Percentiles rank a stretch among this genome's conserved stretches.
Conservation (phyloP, 1,284 basidiomycete genomes). For the Tremellales sp. region DNA sequence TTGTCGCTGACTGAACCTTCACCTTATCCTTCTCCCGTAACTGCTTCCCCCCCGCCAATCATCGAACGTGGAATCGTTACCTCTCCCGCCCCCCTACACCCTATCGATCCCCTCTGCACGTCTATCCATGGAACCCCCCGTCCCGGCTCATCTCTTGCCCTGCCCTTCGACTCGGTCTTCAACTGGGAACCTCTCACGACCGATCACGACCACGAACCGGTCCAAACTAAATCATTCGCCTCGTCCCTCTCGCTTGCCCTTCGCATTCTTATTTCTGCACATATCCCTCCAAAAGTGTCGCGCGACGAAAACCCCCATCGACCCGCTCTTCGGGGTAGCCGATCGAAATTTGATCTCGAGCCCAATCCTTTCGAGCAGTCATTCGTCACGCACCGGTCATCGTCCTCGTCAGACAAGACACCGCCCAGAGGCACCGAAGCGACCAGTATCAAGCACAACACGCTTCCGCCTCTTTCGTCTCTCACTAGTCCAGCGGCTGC, state of each 20-base stretch:
- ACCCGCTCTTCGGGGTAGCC: background rate
- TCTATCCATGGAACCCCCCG: background rate
- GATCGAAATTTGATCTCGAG: conserved; percentile 59
- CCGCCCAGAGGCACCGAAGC: conserved; percentile 50
- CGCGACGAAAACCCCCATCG: conserved; percentile 7
- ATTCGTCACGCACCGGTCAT: conserved; percentile 66
- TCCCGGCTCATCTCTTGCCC: conserved; percentile 10
- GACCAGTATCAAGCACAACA: conserved; percentile 46
- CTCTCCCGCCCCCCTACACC: conserved; percentile 11
- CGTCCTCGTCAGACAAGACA: conserved; percentile 52
- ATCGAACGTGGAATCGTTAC: background rate
- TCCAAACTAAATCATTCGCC: background rate
- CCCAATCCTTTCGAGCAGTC: conserved; percentile 96
- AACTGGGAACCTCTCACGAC: conserved; percentile 6
- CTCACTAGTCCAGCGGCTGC: conserved; percentile 70
- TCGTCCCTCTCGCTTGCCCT: conserved; percentile 1
- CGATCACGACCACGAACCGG: conserved; percentile 1
- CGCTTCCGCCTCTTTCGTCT: conserved; percentile 80
- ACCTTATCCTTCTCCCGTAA: conserved; percentile 4
- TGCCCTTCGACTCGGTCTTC: conserved; percentile 15
- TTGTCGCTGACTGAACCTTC: conserved; percentile 5
- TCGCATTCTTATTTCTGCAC: background rate
- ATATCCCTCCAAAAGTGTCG: conserved; percentile 1
- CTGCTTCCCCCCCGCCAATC: conserved; percentile 12
- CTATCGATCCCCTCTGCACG: conserved; percentile 8